Percentiles rank a stretch among this genome's conserved stretches.
Evolutionary conservation across 2,329 filamentous ascomycete genomes (phyloP).

Genomic region (Cyphellophora europaea): DNA sequence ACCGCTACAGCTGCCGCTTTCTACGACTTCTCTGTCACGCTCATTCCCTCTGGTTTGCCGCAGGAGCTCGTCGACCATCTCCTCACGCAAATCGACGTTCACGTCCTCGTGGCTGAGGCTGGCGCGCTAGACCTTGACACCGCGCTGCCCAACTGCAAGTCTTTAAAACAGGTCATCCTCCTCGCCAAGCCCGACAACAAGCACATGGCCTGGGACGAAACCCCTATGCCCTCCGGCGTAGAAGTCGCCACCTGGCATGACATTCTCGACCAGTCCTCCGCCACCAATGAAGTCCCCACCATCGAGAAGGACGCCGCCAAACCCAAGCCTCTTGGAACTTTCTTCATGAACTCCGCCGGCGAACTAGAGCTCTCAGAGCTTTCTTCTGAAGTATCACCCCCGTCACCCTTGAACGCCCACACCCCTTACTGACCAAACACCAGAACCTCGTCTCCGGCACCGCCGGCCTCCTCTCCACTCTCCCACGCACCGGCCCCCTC

Average conservation of each 20-base stretch:
- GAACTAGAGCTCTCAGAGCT: constrained; percentile 69
- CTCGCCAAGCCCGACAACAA: constrained; percentile 83
- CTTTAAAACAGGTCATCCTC: constrained; percentile 75
- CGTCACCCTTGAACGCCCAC: too few relatives aligned
- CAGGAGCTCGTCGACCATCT: constrained; percentile 56
- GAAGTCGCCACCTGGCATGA: constrained; percentile 92
- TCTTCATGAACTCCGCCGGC: constrained; percentile 30
- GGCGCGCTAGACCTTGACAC: constrained; percentile 72
- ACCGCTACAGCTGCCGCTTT: constrained; percentile 62
- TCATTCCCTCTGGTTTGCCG: constrained; percentile 73
- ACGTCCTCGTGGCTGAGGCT: constrained; percentile 74
- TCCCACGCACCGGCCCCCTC: constrained; percentile 68
- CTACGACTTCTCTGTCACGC: constrained; percentile 73
- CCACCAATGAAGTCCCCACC: constrained; percentile 55
- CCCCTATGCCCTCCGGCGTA: constrained; percentile 66
- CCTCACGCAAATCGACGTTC: constrained; percentile 67
- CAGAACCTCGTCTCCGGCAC: constrained; percentile 82
- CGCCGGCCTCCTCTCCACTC: constrained; percentile 63
- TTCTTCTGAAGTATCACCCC: constrained; percentile 49
- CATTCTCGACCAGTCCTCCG: constrained; percentile 59
- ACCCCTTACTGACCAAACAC: background rate
- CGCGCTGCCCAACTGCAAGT: constrained; percentile 54
- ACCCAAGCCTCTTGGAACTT: constrained; percentile 16
- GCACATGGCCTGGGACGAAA: constrained; percentile 76
- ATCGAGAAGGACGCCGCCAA: constrained; percentile 41